Evolutionary conservation across 2,329 filamentous ascomycete species (phyloP), one percentile per base, ranked within the genome.

Genomic region (Tothia fuscella): DNA sequence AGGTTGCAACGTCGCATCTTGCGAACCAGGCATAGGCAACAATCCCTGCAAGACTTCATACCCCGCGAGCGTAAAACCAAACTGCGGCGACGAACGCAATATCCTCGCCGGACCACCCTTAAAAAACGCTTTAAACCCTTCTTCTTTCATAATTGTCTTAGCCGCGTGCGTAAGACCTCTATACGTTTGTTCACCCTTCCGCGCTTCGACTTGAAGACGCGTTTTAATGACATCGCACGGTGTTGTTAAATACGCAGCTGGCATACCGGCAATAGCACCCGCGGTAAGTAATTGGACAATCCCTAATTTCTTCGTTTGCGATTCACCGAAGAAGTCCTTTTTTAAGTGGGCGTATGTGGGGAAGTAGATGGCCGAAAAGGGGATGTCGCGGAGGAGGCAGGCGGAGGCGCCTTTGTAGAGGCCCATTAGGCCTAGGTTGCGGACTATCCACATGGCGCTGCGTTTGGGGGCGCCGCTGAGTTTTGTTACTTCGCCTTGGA

Each of bases 161-260:
- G 91, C 91, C 41, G 80, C 84, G 64, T 98, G 86, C 43, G 86
- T 77, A 36, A 98, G 73, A 35, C 83, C 84, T 31, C 76, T 91
- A 71, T 98, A 98, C 37, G 73, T 72, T 3, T 80, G 80, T 55
- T 98, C 89, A 48, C 91, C 91, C 71, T 96, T 96, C 50, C 91
- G 82, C 17, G 89, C 88, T 64, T 98, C 91, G 45, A 98, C 91
- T 63, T 98, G 91, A 46, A 98, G 73, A 59, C 91, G 82, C 3
- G 91, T 98, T 74, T 98, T 98, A 79, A 98, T 96, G 47, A 98
- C 91, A 57, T 98, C 91, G 68, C 84, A 95, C 0, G 91, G 91
- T 2, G 91, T 98, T 19, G 91, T 98, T 48, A 98, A 72, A 67
- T 98, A 98, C 10, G 67, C 67, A 13, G 67, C 66, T 10, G 67